Evolutionary conservation across 352 stramenopile genomes (phyloP).

Genomic region (Phytophthora sansomeana): DNA sequence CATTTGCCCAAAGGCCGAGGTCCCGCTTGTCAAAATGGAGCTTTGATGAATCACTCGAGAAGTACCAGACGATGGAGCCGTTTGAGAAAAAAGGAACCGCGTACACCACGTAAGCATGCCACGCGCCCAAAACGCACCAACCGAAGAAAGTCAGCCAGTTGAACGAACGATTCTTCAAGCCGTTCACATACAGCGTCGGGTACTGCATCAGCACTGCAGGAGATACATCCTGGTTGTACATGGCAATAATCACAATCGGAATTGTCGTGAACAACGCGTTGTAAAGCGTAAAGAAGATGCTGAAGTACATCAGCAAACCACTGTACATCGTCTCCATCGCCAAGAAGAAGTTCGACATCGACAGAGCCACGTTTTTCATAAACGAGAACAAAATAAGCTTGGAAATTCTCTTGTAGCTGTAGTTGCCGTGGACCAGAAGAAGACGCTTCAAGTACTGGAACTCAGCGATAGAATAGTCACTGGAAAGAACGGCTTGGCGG

Average conservation of each 20-base stretch:
- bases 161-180: slow-evolving; percentile 89
- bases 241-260: slow-evolving; percentile 90
- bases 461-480: slow-evolving; percentile 86
- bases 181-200: slow-evolving; percentile 89
- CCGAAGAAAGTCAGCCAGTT: slow-evolving; percentile 91
- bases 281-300: slow-evolving; percentile 92
- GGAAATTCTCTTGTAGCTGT: slow-evolving; percentile 92
- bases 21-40: slow-evolving; percentile 76
- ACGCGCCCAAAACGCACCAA: slow-evolving; percentile 86
- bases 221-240: slow-evolving; percentile 93
- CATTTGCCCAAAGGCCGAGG: slow-evolving; percentile 80
- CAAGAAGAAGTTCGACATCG: slow-evolving; percentile 88
- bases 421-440: slow-evolving; percentile 88
- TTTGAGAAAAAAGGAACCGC: slow-evolving; percentile 87
- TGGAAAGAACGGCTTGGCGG: slow-evolving; percentile 85
- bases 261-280: slow-evolving; percentile 92
- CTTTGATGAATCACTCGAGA: slow-evolving; percentile 56
- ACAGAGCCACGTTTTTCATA: slow-evolving; percentile 91
- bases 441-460: slow-evolving; percentile 87
- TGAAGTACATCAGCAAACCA: slow-evolving; percentile 90
- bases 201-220: slow-evolving; percentile 91
- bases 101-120: slow-evolving; percentile 91
- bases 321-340: slow-evolving; percentile 88
- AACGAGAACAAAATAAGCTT: slow-evolving; percentile 92
- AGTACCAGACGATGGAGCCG: slow-evolving; percentile 87